A percentile compares a stretch with the other conserved stretches of the same genome.
Conservation (phyloP, 495 filamentous ascomycete genomes). For the Aspergillus steynii region DNA sequence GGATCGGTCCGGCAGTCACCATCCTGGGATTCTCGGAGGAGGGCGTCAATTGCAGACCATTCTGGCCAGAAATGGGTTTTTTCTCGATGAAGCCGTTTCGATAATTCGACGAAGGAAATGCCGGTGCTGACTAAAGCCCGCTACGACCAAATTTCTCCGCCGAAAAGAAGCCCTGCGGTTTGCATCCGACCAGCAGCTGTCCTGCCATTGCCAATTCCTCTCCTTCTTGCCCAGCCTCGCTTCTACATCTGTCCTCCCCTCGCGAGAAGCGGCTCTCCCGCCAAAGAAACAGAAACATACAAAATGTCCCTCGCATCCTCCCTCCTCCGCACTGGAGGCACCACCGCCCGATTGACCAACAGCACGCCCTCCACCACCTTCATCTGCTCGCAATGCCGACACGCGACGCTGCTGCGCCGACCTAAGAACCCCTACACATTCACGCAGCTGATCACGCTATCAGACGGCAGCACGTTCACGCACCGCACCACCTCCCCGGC, state of each 20-base stretch:
- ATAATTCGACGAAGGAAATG: neutral
- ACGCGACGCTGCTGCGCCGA: conserved; percentile 85
- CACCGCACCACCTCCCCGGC: conserved; percentile 84
- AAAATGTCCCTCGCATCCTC: conserved; percentile 42
- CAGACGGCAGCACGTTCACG: conserved; percentile 86
- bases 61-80: neutral
- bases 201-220: conserved; percentile 1
- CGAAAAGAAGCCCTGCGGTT: neutral
- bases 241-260: neutral
- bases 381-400: conserved; percentile 58
- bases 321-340: conserved; percentile 46
- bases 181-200: neutral
- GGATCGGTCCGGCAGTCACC: conserved; percentile 4
- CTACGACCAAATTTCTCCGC: conserved; percentile 18
- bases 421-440: conserved; percentile 92
- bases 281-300: neutral
- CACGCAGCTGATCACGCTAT: conserved; percentile 91
- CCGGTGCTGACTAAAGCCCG: conserved; percentile 16
- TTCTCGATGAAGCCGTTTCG: neutral
- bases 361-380: conserved; percentile 38
- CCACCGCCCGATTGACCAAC: conserved; percentile 23
- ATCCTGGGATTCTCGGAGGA: conserved; percentile 6
- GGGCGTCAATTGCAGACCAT: conserved; percentile 14
- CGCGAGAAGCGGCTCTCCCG: neutral
- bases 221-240: neutral